Conservation (phyloP, 2,329 filamentous ascomycete genomes). For the Akanthomyces uredinophilus region DNA sequence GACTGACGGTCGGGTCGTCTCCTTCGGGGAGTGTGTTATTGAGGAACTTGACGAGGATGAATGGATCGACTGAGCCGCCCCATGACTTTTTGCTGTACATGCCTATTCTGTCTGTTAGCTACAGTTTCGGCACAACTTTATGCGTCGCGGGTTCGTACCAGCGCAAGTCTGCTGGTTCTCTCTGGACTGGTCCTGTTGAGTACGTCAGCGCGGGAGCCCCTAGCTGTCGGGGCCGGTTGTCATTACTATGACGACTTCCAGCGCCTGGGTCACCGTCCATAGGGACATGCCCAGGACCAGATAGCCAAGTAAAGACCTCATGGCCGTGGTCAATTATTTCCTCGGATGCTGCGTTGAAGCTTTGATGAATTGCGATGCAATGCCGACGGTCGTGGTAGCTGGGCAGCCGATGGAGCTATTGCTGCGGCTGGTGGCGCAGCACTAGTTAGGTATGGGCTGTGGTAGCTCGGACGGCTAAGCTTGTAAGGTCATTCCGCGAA, state of each 20-base stretch:
- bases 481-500: constrained; percentile 2
- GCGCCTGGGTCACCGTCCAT: constrained; percentile 44
- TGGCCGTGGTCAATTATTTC: constrained; percentile 27
- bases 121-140: background rate
- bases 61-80: constrained; percentile 84
- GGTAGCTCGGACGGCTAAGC: background rate
- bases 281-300: constrained; percentile 50
- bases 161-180: constrained; percentile 77
- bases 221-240: background rate
- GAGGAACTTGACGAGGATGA: constrained; percentile 79
- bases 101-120: constrained; percentile 44
- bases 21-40: constrained; percentile 49
- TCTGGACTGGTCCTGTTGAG: constrained; percentile 63
- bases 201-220: background rate
- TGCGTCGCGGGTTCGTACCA: constrained; percentile 32
- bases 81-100: constrained; percentile 91
- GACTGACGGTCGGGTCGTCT: constrained; percentile 69
- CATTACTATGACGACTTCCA: constrained; percentile 55
- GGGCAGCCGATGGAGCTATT: background rate
- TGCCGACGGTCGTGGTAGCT: constrained; percentile 10
- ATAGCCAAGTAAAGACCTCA: constrained; percentile 51
- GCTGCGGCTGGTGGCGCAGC: constrained; percentile 3
- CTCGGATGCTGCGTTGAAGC: background rate
- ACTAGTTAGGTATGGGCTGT: constrained; percentile 5
- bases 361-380: background rate